Base-by-base conservation (phyloP, 1,284 basidiomycete genomes). In the Tremellales sp. region DNA sequence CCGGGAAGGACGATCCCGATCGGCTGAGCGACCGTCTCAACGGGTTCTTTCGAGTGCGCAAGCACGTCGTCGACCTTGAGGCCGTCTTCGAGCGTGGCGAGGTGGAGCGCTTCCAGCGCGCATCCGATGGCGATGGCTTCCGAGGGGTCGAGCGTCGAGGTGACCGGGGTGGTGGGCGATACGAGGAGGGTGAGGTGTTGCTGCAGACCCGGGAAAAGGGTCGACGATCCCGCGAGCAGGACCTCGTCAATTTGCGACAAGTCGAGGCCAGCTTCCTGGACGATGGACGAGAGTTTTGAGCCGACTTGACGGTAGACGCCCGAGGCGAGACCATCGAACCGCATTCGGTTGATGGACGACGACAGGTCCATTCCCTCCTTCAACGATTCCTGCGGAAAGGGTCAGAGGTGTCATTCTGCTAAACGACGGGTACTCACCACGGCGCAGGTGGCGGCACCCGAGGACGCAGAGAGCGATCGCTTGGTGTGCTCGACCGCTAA, bases 401-500 rank as follows among this genome's bases (percentile, higher is more conserved):
- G 16, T 5, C 31, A 41, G 2, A n/a, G 13, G 40, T 40, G 3
- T 28, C 19, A 24, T 18, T 12, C 14, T 29, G 21, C 31, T 6
- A 13, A 13, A 16, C 22, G 21, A 43, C 16, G 7, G 7, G 9
- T 9, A 58, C 51, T 39, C 40, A 54, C 56, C 58, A 98, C 87
- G 34, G 76, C 77, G 75, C 91, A 93, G 16, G 87, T 89, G 5
- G 93, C 93, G 4, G 87, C 84, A 34, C 87, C 86, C 13, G 86
- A 80, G 31, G 86, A 87, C 0, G 94, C 94, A 42, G 84, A 86
- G 54, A 98, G 78, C 0, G 91, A 92, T 56, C 92, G 84, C 75
- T 98, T 98, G 33, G 92, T 94, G 69, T 93, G 85, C 70, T 97
- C 93, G 50, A 95, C 82, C 16, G 93, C 91, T 43, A 97, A 83